Percentiles rank a stretch among this genome's conserved stretches.
Conservation (phyloP, 1,284 basidiomycete species). For the Wallemia mellicola region DNA sequence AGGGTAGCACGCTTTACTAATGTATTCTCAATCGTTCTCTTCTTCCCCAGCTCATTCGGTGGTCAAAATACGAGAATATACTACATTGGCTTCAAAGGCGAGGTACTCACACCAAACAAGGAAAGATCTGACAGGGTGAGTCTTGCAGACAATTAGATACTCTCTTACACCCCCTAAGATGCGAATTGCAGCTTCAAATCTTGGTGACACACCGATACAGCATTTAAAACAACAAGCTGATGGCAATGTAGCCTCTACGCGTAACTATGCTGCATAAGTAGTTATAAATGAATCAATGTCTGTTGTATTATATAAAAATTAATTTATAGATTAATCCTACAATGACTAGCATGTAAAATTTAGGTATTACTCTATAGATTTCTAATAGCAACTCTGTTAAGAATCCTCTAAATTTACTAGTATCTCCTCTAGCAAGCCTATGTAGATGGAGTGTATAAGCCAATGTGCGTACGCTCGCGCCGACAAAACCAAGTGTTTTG, state of each 20-base stretch:
- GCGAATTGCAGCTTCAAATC: conserved; percentile 36
- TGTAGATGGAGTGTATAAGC: background rate
- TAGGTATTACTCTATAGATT: background rate
- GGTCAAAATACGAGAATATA: conserved; percentile 33
- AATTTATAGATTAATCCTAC: too few species aligned
- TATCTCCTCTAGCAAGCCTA: background rate
- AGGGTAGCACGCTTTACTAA: conserved; percentile 40
- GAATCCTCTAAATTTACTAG: background rate
- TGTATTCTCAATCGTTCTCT: background rate
- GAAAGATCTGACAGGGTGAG: conserved; percentile 14
- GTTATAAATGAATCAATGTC: too few species aligned
- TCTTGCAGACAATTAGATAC: background rate
- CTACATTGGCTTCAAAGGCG: conserved; percentile 51
- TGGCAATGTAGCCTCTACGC: background rate
- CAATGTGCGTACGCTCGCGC: background rate
- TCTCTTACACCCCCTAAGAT: conserved; percentile 23
- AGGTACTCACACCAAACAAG: conserved; percentile 25
- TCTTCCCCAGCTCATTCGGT: conserved; percentile 24
- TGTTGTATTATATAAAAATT: too few species aligned
- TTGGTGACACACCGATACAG: conserved; percentile 25
- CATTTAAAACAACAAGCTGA: background rate
- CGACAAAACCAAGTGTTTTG: background rate
- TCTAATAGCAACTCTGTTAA: background rate
- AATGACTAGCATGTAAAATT: too few species aligned
- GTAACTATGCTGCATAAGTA: background rate